Evolutionary conservation across 495 filamentous ascomycete genomes (phyloP).

Genomic region (Aspergillus saccharolyticus): DNA sequence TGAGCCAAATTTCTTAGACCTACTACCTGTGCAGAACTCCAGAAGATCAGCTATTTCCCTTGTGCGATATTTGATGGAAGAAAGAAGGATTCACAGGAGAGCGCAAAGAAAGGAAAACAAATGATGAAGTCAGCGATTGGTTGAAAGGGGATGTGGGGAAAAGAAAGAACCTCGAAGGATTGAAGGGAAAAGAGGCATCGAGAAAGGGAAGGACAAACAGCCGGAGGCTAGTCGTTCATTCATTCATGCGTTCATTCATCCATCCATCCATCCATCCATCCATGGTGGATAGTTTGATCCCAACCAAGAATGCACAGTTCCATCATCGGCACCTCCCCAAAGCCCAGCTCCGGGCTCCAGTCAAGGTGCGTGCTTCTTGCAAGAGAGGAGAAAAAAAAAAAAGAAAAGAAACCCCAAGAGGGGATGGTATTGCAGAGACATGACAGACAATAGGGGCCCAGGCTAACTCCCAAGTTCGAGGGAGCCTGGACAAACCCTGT

Average conservation of each 20-base stretch:
- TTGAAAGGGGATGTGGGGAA: constrained; percentile 5
- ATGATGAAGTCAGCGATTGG: constrained; percentile 4
- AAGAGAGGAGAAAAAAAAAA: not conserved
- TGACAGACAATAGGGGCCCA: not conserved
- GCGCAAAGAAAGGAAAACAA: not conserved
- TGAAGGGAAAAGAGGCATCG: not conserved
- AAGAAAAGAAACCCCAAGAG: too few species aligned
- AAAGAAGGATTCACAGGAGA: not conserved
- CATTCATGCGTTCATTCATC: not conserved
- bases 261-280: not conserved
- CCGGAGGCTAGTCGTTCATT: not conserved
- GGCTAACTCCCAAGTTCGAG: not conserved
- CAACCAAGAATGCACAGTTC: not conserved
- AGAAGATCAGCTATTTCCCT: too few species aligned
- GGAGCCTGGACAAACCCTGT: not conserved
- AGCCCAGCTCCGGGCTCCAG: not conserved
- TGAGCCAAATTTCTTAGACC: too few species aligned
- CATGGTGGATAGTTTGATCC: not conserved
- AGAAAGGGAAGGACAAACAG: constrained; percentile 3
- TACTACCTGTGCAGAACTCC: too few species aligned
- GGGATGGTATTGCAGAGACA: too few species aligned
- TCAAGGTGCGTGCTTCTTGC: not conserved
- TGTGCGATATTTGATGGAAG: too few species aligned
- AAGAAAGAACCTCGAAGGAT: not conserved
- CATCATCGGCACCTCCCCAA: not conserved